A percentile compares a stretch with the other conserved stretches of the same genome.
Conservation (phyloP, 1,284 basidiomycete species). For the Moniliophthora roreri region DNA sequence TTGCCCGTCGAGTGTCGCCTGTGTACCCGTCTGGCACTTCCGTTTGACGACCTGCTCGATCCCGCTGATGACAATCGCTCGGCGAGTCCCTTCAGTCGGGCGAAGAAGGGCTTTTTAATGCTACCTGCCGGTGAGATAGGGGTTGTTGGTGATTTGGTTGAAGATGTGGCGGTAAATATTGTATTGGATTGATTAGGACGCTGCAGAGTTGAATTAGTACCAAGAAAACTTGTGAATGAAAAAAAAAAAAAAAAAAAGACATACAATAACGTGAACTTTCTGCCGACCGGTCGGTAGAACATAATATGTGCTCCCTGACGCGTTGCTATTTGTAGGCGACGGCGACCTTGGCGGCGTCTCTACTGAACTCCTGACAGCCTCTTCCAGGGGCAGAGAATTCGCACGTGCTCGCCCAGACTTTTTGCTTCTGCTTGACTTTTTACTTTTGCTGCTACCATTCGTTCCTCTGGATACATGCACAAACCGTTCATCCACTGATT, state of each 20-base stretch:
- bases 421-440: constrained; percentile 18
- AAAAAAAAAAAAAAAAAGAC: constrained; percentile 29
- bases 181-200: constrained; percentile 35
- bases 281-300: constrained; percentile 64
- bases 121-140: constrained; percentile 31
- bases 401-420: constrained; percentile 29
- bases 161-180: constrained; percentile 48
- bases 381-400: constrained; percentile 22
- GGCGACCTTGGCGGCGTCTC: constrained; percentile 26
- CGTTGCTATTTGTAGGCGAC: constrained; percentile 46
- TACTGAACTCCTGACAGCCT: not conserved
- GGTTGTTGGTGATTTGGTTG: constrained; percentile 46
- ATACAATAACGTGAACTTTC: constrained; percentile 69
- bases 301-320: constrained; percentile 70
- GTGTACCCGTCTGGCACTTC: constrained; percentile 37
- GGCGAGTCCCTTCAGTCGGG: constrained; percentile 41
- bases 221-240: constrained; percentile 11
- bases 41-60: constrained; percentile 36
- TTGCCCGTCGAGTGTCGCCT: constrained; percentile 46
- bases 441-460: constrained; percentile 22
- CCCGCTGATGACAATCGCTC: constrained; percentile 39
- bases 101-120: constrained; percentile 50
- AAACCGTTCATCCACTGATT: not conserved
- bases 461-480: constrained; percentile 25
- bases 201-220: constrained; percentile 33